phyloP scores from a whole-genome alignment of 1,139 yeast genomes.

The Yamadazyma songkhlaensis region DNA sequence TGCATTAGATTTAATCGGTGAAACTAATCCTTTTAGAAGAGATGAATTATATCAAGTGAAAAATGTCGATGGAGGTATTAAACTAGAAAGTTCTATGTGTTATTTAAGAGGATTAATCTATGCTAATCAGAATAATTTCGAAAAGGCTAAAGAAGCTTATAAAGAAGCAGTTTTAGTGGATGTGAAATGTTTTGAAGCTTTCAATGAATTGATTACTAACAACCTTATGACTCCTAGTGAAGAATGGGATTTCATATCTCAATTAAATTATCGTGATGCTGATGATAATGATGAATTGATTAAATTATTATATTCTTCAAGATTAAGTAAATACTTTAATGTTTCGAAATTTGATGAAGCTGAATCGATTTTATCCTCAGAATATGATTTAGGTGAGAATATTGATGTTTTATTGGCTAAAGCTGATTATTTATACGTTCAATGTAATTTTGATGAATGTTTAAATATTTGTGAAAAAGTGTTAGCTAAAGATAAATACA shows the following conservation, averaged over 20 bases:
- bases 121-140: constrained; percentile 81
- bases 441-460: constrained; percentile 80
- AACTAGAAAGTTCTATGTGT: constrained; percentile 84
- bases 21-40: constrained; percentile 64
- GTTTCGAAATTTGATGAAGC: constrained; percentile 62
- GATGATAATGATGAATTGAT: constrained; percentile 83
- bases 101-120: constrained; percentile 81
- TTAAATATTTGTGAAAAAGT: constrained; percentile 67
- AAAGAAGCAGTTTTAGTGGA: constrained; percentile 86
- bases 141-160: constrained; percentile 82
- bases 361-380: constrained; percentile 62
- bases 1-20: constrained; percentile 85
- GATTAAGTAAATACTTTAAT: constrained; percentile 72
- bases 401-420: constrained; percentile 66
- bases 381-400: constrained; percentile 67
- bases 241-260: constrained; percentile 76
- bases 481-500: constrained; percentile 63
- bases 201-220: constrained; percentile 71
- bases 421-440: constrained; percentile 72
- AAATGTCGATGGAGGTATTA: constrained; percentile 71
- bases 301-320: constrained; percentile 69
- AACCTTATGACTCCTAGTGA: constrained; percentile 80
- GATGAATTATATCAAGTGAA: constrained; percentile 38
- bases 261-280: constrained; percentile 68
- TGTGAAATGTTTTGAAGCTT: constrained; percentile 92